phyloP scores from a whole-genome alignment of 768 basidiomycete species.

The Hypholoma sublateritium region DNA sequence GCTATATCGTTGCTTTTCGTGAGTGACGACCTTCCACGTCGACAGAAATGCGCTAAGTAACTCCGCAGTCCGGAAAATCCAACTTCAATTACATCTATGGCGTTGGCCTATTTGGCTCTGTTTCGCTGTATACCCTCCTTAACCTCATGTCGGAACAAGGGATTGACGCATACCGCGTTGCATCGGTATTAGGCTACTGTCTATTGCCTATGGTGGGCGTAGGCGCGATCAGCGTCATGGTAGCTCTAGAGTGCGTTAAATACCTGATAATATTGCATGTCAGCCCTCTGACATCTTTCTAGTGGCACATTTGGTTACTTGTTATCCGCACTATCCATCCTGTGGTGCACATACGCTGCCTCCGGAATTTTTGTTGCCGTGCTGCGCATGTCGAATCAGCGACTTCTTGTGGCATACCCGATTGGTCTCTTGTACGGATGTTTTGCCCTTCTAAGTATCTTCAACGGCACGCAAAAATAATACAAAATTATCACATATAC shows the following conservation, averaged over 20 bases:
- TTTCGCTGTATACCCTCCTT: slow-evolving; percentile 89
- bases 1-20: slow-evolving; percentile 91
- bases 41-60: slow-evolving; percentile 8
- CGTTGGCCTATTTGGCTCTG: slow-evolving; percentile 91
- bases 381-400: slow-evolving; percentile 92
- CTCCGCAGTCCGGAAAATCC: slow-evolving; percentile 86
- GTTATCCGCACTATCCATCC: slow-evolving; percentile 75
- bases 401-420: slow-evolving; percentile 94
- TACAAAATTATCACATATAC: slow-evolving; percentile 21
- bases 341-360: slow-evolving; percentile 97
- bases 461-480: slow-evolving; percentile 48
- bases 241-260: slow-evolving; percentile 80
- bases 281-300: slow-evolving; percentile 13
- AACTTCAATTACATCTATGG: slow-evolving; percentile 99
- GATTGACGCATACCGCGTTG: slow-evolving; percentile 94
- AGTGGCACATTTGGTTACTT: slow-evolving; percentile 87
- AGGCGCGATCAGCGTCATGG: slow-evolving; percentile 82
- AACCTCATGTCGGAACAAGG: slow-evolving; percentile 96
- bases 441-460: slow-evolving; percentile 91
- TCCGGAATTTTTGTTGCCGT: slow-evolving; percentile 96
- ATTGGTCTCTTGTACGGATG: slow-evolving; percentile 92
- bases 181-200: slow-evolving; percentile 96
- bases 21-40: slow-evolving; percentile 31
- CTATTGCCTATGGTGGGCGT: slow-evolving; percentile 96
- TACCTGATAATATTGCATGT: slow-evolving; percentile 1